Conservation (phyloP, 345 rosid species). For the Melaleuca quinquenervia region DNA sequence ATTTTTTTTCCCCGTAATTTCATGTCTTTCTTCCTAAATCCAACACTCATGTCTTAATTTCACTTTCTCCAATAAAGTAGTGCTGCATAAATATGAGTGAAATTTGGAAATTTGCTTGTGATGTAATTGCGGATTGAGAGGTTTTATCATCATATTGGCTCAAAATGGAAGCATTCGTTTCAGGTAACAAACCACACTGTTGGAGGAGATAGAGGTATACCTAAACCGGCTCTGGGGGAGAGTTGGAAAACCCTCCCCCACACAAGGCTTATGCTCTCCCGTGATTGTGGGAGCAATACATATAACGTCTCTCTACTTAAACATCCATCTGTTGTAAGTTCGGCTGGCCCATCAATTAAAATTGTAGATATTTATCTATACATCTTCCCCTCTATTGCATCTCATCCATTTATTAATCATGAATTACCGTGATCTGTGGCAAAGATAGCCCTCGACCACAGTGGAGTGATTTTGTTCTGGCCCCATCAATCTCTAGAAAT, state of each 20-base stretch:
- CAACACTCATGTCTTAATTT: neutral
- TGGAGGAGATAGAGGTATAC: slow-evolving; percentile 53
- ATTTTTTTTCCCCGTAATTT: neutral
- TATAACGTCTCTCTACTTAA: slow-evolving; percentile 39
- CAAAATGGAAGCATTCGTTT: neutral
- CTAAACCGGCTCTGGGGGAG: slow-evolving; percentile 87
- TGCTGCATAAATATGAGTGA: neutral
- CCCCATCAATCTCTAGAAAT: neutral
- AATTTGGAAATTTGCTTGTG: neutral
- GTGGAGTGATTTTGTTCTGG: neutral
- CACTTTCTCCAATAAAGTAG: neutral
- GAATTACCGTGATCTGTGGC: neutral
- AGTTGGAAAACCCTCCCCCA: slow-evolving; percentile 83
- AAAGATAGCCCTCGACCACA: neutral
- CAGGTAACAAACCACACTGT: slow-evolving; percentile 86
- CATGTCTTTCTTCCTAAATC: neutral
- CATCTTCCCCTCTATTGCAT: neutral
- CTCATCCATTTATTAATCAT: neutral
- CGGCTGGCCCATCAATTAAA: neutral
- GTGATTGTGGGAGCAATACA: slow-evolving; percentile 20
- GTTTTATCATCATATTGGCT: neutral
- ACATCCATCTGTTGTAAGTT: slow-evolving; percentile 52
- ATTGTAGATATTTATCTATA: neutral
- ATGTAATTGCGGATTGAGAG: neutral
- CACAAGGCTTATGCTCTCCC: slow-evolving; percentile 51